Evolutionary conservation across 495 filamentous ascomycete species (phyloP).

Genomic region (Talaromyces nanjingensis): DNA sequence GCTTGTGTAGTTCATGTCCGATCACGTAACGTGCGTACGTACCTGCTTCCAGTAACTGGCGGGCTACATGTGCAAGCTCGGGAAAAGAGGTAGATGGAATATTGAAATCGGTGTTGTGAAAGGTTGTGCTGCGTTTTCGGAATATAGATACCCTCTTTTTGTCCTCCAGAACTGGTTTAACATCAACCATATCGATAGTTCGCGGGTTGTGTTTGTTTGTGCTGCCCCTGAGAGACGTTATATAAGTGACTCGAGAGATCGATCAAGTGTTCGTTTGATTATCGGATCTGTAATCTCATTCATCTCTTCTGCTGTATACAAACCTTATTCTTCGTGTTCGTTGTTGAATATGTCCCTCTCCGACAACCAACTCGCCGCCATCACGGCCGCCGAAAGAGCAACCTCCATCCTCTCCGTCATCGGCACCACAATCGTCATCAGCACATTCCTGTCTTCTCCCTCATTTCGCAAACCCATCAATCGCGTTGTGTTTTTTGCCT

Average conservation of each 20-base stretch:
- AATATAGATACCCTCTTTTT: background rate
- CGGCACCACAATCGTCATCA: conserved; percentile 66
- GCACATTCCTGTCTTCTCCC: conserved; percentile 52
- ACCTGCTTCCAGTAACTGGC: too few species aligned
- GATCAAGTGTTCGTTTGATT: background rate
- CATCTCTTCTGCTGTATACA: background rate
- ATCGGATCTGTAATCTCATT: background rate
- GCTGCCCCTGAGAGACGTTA: background rate
- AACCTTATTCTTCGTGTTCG: too few species aligned
- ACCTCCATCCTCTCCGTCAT: conserved; percentile 65
- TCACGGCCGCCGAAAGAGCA: conserved; percentile 57
- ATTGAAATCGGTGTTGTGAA: background rate
- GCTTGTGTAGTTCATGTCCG: too few species aligned
- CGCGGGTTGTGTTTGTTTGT: background rate
- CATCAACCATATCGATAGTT: background rate
- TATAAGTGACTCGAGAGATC: background rate
- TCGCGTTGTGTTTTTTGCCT: conserved; percentile 76
- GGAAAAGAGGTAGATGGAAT: background rate
- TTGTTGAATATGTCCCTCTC: background rate
- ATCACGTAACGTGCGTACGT: too few species aligned
- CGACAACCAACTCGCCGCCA: conserved; percentile 25
- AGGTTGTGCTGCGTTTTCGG: background rate
- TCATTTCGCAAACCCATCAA: conserved; percentile 75
- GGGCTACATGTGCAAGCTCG: background rate
- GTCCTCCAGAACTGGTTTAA: background rate